Percentiles rank a stretch among this genome's conserved stretches.
These are phyloP conservation scores for Silybum marianum DNA, from an alignment of 129 eudicot genomes.

Conservation along the genomic window DNA sequence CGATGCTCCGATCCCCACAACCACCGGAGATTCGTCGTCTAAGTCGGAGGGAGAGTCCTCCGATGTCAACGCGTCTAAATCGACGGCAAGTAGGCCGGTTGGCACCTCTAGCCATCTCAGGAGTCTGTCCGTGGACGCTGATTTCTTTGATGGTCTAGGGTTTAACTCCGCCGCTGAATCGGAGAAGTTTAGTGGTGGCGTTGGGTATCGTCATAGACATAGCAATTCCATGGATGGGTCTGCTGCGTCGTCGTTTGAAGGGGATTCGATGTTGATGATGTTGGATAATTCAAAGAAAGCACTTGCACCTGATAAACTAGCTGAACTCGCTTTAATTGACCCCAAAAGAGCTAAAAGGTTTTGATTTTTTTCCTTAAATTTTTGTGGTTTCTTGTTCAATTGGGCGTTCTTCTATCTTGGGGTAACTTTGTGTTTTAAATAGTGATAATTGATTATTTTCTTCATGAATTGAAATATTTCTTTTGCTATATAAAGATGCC, in stretches of 20 bases:
- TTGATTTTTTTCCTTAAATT: neutral
- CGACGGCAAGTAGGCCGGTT: constrained; percentile 23
- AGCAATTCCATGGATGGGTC: constrained; percentile 75
- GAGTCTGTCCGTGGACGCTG: constrained; percentile 89
- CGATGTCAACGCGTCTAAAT: constrained; percentile 42
- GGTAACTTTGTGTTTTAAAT: neutral
- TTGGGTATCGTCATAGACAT: constrained; percentile 50
- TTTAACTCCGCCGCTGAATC: constrained; percentile 32
- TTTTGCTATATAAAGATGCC: neutral
- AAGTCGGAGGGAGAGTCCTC: constrained; percentile 55
- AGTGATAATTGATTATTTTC: neutral
- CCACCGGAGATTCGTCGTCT: constrained; percentile 42
- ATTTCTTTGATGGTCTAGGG: constrained; percentile 72
- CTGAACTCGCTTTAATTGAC: constrained; percentile 81
- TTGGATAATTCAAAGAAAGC: constrained; percentile 62
- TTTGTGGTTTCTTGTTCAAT: neutral
- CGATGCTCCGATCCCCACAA: constrained; percentile 25
- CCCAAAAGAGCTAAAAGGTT: constrained; percentile 95
- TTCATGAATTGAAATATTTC: neutral
- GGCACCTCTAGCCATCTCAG: constrained; percentile 45
- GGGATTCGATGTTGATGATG: constrained; percentile 43
- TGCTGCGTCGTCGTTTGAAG: constrained; percentile 55
- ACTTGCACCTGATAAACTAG: constrained; percentile 71
- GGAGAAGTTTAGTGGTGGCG: constrained; percentile 5
- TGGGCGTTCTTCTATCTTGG: neutral